Percentiles rank a stretch among this genome's conserved stretches.
Evolutionary conservation across 2,329 filamentous ascomycete species (phyloP).

Genomic region (Xylaria polymorpha): DNA sequence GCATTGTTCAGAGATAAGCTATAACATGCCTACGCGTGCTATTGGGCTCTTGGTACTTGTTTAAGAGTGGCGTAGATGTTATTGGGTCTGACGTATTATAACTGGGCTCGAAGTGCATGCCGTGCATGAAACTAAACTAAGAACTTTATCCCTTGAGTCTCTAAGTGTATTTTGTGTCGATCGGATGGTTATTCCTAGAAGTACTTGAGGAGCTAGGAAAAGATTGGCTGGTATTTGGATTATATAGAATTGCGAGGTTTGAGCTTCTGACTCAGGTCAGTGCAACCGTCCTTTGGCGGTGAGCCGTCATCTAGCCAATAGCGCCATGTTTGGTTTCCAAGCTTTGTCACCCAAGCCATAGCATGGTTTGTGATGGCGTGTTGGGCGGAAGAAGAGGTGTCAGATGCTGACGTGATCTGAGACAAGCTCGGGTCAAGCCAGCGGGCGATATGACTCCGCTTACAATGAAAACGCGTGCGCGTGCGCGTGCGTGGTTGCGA

Average conservation of each 20-base stretch:
- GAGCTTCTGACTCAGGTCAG: neutral
- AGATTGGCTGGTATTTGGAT: neutral
- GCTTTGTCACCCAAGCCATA: neutral
- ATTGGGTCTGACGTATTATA: neutral
- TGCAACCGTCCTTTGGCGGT: conserved; percentile 4
- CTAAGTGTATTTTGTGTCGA: neutral
- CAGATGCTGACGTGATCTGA: conserved; percentile 32
- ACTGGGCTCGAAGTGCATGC: neutral
- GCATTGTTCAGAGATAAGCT: neutral
- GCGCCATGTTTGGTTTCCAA: neutral
- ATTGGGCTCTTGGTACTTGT: neutral
- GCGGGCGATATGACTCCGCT: neutral
- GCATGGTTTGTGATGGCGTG: conserved; percentile 11
- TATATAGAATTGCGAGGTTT: neutral
- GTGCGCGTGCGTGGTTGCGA: neutral
- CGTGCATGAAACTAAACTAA: neutral
- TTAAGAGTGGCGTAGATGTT: neutral
- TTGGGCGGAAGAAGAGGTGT: neutral
- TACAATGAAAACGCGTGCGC: neutral
- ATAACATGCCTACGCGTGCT: neutral
- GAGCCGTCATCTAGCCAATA: conserved; percentile 4
- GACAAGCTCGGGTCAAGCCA: neutral
- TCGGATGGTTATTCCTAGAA: neutral
- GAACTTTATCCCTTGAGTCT: neutral
- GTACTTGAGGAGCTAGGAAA: neutral